Conservation (phyloP, 192 early-diverging fungal species). For the Pilobolus umbonatus region DNA sequence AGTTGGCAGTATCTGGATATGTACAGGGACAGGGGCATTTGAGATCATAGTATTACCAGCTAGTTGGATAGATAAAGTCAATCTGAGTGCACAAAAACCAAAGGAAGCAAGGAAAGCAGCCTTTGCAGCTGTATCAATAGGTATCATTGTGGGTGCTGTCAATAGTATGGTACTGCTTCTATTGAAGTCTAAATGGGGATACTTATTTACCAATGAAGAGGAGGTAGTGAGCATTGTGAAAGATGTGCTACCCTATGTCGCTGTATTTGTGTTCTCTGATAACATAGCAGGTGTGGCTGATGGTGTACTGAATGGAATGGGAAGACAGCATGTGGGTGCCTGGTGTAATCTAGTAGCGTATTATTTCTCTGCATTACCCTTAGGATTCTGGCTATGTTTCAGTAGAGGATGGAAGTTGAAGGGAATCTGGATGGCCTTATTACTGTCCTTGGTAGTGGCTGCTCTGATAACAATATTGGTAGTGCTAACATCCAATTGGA, state of each 20-base stretch:
- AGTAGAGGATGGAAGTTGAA: conserved; percentile 45
- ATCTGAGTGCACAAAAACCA: conserved; percentile 48
- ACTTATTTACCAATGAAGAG: conserved; percentile 62
- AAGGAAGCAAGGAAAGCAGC: conserved; percentile 52
- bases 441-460: conserved; percentile 20
- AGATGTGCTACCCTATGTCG: conserved; percentile 70
- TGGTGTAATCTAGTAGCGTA: conserved; percentile 52
- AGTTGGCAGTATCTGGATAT: conserved; percentile 73
- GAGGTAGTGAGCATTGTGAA: conserved; percentile 66
- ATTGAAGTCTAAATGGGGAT: conserved; percentile 56
- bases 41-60: conserved; percentile 67
- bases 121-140: conserved; percentile 41
- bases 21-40: conserved; percentile 59
- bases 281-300: conserved; percentile 58
- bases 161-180: conserved; percentile 46
- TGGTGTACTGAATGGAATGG: conserved; percentile 71
- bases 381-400: conserved; percentile 57
- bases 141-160: conserved; percentile 41
- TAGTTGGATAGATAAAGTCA: conserved; percentile 52
- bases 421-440: conserved; percentile 61
- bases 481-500: conserved; percentile 18
- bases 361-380: conserved; percentile 63
- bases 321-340: conserved; percentile 65
- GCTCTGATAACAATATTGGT: conserved; percentile 28
- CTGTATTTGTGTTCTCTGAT: conserved; percentile 69